phyloP scores from a whole-genome alignment of 2,329 filamentous ascomycete species.

The Aschersonia sp. region DNA sequence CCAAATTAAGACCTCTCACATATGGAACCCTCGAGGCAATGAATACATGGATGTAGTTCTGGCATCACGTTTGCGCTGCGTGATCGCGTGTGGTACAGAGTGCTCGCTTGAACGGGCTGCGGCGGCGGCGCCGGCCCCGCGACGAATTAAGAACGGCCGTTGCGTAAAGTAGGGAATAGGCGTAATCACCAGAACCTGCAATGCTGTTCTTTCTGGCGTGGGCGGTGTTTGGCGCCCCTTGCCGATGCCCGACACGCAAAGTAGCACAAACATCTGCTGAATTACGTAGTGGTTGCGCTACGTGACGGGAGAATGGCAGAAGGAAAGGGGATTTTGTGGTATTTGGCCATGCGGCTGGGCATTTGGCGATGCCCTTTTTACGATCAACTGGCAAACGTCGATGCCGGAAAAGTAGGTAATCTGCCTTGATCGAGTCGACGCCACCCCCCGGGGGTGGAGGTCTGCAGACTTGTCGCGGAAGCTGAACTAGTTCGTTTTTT shows the following conservation, averaged over 20 bases:
- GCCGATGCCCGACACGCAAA: not conserved
- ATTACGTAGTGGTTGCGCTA: not conserved
- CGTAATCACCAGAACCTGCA: not conserved
- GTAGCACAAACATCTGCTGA: not conserved
- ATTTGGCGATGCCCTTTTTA: slow-evolving; percentile 2
- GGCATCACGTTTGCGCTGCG: too few relatives aligned
- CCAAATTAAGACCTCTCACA: not conserved
- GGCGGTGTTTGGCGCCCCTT: not conserved
- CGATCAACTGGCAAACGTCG: slow-evolving; percentile 4
- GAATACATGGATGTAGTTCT: too few relatives aligned
- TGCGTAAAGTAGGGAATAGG: too few relatives aligned
- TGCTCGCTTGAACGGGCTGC: too few relatives aligned
- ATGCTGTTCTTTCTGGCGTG: not conserved
- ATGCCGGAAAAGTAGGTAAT: slow-evolving; percentile 3
- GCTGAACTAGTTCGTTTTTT: not conserved
- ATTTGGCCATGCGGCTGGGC: slow-evolving; percentile 1
- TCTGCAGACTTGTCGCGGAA: not conserved
- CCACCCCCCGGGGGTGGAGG: not conserved
- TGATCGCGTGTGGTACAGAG: too few relatives aligned
- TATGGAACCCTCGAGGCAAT: not conserved
- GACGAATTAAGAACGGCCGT: too few relatives aligned
- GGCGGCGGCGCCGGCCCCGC: too few relatives aligned
- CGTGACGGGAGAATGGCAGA: not conserved
- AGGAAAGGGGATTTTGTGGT: not conserved
- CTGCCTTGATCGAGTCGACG: not conserved